phyloP scores from a whole-genome alignment of 2,329 filamentous ascomycete species.

The Raffaelea arxii region DNA sequence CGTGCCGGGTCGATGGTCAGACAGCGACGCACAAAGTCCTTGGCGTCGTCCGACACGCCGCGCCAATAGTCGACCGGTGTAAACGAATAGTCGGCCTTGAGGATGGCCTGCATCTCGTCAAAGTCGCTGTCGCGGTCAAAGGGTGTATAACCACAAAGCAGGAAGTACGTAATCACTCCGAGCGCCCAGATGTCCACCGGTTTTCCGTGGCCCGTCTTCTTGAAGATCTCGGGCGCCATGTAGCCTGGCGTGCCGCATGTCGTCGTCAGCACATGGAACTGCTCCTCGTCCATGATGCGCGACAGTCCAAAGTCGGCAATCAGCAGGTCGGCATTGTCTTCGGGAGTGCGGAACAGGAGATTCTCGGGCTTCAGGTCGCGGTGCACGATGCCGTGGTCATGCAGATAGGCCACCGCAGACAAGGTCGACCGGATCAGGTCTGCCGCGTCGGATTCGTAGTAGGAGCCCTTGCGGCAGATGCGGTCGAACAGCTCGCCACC shows the following conservation, averaged over 20 bases:
- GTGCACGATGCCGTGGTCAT: conserved; percentile 97
- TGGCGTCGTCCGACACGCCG: conserved; percentile 73
- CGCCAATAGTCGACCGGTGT: conserved; percentile 95
- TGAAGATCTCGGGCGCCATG: conserved; percentile 98
- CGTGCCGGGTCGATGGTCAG: conserved; percentile 80
- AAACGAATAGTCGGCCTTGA: conserved; percentile 93
- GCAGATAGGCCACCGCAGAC: conserved; percentile 95
- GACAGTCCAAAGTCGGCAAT: conserved; percentile 96
- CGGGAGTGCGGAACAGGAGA: conserved; percentile 88
- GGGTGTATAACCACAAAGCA: conserved; percentile 94
- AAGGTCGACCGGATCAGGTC: conserved; percentile 91
- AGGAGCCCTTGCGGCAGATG: conserved; percentile 96
- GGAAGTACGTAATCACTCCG: conserved; percentile 96
- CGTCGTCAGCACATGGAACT: conserved; percentile 94
- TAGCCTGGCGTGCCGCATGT: conserved; percentile 97
- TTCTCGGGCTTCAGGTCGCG: conserved; percentile 97
- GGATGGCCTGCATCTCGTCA: conserved; percentile 98
- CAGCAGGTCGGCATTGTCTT: conserved; percentile 92
- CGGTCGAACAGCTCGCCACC: conserved; percentile 96
- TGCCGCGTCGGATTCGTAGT: conserved; percentile 94
- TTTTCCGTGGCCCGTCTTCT: conserved; percentile 96
- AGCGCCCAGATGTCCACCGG: conserved; percentile 98
- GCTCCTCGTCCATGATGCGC: conserved; percentile 97
- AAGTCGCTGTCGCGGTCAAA: conserved; percentile 97
- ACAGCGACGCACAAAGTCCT: conserved; percentile 87